phyloP scores from a whole-genome alignment of 805 yeast species.

The Priceomyces fermenticarens region DNA sequence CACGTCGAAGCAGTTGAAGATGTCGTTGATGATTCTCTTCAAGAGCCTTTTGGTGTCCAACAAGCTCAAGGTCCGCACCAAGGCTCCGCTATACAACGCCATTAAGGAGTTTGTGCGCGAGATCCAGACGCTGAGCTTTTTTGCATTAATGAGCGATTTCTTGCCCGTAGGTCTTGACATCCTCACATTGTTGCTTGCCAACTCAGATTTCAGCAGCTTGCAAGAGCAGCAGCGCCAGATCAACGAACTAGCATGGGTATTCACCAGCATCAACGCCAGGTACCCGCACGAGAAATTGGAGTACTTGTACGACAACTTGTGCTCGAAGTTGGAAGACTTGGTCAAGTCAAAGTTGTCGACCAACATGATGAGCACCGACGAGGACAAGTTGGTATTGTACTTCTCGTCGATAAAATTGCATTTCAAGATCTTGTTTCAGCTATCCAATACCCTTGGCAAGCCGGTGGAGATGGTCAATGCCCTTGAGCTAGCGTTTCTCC shows the following conservation, averaged over 20 bases:
- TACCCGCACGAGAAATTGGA: constrained; percentile 7
- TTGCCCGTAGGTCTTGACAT: constrained; percentile 29
- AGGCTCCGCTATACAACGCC: constrained; percentile 18
- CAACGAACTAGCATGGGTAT: constrained; percentile 3
- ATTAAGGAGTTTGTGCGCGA: constrained; percentile 20
- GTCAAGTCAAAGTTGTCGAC: constrained; percentile 22
- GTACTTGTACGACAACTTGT: constrained; percentile 12
- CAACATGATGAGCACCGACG: constrained; percentile 27
- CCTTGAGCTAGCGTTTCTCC: constrained; percentile 9
- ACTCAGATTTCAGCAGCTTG: constrained; percentile 1
- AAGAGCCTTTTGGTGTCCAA: constrained; percentile 22
- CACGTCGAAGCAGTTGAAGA: constrained; percentile 35
- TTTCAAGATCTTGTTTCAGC: constrained; percentile 17
- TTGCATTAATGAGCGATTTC: constrained; percentile 29
- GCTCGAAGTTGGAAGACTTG: constrained; percentile 24
- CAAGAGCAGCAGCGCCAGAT: constrained; percentile 8
- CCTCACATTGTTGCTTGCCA: constrained; percentile 18
- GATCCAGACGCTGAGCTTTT: constrained; percentile 23
- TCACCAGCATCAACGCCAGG: constrained; percentile 5
- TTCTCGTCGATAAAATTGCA: constrained; percentile 30
- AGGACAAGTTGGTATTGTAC: constrained; percentile 26
- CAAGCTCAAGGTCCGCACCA: constrained; percentile 19
- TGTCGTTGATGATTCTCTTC: constrained; percentile 30
- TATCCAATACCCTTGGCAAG: constrained; percentile 6
- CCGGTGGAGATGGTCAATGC: constrained; percentile 2